These are phyloP conservation scores for Candida nanaspora DNA, from an alignment of 805 yeast species.

Conservation along the genomic window DNA sequence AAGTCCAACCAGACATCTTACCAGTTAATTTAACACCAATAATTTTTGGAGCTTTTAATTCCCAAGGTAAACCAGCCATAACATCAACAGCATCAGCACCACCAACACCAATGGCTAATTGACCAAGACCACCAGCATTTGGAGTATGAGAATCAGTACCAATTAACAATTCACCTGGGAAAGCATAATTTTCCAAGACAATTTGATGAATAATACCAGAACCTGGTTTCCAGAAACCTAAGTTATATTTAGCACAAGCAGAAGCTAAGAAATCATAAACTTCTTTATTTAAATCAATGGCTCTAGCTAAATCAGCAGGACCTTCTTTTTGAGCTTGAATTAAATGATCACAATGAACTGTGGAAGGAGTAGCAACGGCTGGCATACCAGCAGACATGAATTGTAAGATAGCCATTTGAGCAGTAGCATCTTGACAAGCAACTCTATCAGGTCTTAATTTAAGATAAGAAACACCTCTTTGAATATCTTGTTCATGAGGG, in stretches of 20 bases:
- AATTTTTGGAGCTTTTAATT: slow-evolving; percentile 92
- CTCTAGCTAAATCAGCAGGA: slow-evolving; percentile 68
- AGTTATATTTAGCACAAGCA: slow-evolving; percentile 92
- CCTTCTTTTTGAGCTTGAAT: slow-evolving; percentile 97
- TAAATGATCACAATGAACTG: slow-evolving; percentile 97
- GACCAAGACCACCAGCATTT: slow-evolving; percentile 98
- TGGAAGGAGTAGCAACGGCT: slow-evolving; percentile 84
- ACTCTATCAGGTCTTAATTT: slow-evolving; percentile 96
- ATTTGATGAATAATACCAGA: slow-evolving; percentile 98
- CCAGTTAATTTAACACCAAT: slow-evolving; percentile 94
- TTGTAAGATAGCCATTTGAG: slow-evolving; percentile 97
- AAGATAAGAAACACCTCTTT: slow-evolving; percentile 84
- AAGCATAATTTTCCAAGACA: slow-evolving; percentile 92
- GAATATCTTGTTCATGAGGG: slow-evolving; percentile 68
- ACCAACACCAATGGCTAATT: slow-evolving; percentile 98
- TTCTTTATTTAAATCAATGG: slow-evolving; percentile 83
- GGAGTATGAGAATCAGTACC: slow-evolving; percentile 99
- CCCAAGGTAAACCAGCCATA: slow-evolving; percentile 97
- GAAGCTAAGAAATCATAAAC: slow-evolving; percentile 91
- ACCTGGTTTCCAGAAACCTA: slow-evolving; percentile 99
- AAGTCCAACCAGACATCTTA: slow-evolving; percentile 82
- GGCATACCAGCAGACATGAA: slow-evolving; percentile 96
- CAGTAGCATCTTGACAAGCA: slow-evolving; percentile 99
- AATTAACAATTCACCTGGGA: slow-evolving; percentile 94
- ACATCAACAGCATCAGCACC: slow-evolving; percentile 99